These are phyloP conservation scores for Hippophae gyantsensis DNA, from an alignment of 306 rosid genomes.

Conservation along the genomic window DNA sequence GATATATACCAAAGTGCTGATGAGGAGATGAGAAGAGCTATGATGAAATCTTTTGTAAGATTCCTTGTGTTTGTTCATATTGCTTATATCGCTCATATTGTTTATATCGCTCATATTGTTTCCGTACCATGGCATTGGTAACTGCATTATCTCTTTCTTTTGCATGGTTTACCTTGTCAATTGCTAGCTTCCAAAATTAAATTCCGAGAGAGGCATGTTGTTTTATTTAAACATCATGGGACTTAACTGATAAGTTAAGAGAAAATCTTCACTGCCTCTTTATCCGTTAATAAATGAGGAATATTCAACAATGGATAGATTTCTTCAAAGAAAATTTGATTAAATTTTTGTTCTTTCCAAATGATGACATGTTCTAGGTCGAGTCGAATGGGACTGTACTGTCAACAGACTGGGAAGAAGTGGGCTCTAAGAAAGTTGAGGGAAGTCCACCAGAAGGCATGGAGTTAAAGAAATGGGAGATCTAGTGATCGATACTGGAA, in stretches of 20 bases:
- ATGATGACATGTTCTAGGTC: background rate
- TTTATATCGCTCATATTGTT: background rate
- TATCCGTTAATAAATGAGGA: too few relatives aligned
- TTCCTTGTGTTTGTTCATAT: background rate
- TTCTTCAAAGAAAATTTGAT: too few relatives aligned
- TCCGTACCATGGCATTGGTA: background rate
- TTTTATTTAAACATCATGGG: too few relatives aligned
- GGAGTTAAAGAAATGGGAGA: conserved; percentile 19
- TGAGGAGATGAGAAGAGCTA: conserved; percentile 24
- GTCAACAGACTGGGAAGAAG: conserved; percentile 17
- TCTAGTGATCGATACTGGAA: background rate
- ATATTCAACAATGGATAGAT: too few relatives aligned
- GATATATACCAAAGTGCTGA: conserved; percentile 25
- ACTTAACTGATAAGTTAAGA: too few relatives aligned
- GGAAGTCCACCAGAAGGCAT: conserved; percentile 15
- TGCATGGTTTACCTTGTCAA: too few relatives aligned
- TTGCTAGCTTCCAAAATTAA: too few relatives aligned
- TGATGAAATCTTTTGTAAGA: conserved; percentile 19
- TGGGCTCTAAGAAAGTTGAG: conserved; percentile 14
- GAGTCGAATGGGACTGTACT: conserved; percentile 21
- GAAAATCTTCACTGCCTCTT: too few relatives aligned
- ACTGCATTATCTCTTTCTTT: background rate
- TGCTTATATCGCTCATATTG: background rate
- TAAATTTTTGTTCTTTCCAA: background rate
- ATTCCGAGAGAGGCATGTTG: too few relatives aligned